These are phyloP conservation scores for Cyberlindnera galapagoensis DNA, from an alignment of 805 yeast genomes.

Conservation along the genomic window DNA sequence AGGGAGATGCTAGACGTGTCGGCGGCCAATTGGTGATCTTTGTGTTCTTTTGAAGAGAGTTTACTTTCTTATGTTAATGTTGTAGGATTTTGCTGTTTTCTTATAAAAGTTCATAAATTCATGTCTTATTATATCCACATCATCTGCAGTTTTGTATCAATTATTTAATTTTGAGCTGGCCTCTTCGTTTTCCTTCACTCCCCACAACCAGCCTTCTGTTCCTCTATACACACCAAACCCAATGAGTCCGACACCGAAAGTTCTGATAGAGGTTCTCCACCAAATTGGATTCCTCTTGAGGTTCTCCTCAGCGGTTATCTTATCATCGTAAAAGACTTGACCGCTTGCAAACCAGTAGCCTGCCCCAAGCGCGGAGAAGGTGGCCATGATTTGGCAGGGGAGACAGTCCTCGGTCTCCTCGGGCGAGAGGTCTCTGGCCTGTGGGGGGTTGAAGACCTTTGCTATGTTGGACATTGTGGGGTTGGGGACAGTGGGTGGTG, in stretches of 20 bases:
- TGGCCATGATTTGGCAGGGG: constrained; percentile 63
- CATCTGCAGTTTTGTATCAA: too few relatives aligned
- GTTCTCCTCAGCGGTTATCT: constrained; percentile 27
- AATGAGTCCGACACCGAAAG: constrained; percentile 47
- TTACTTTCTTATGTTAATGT: too few relatives aligned
- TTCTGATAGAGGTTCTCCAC: constrained; percentile 55
- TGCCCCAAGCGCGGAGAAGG: constrained; percentile 49
- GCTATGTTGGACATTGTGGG: constrained; percentile 21
- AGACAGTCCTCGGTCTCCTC: constrained; percentile 49
- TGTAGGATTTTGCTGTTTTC: too few relatives aligned
- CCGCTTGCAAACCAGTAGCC: constrained; percentile 61
- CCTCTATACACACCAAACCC: constrained; percentile 57
- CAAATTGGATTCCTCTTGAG: constrained; percentile 40
- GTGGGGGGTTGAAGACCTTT: constrained; percentile 22
- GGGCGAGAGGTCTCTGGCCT: constrained; percentile 26
- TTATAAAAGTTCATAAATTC: too few relatives aligned
- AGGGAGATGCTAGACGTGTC: too few relatives aligned
- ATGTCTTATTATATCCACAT: too few relatives aligned
- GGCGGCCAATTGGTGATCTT: too few relatives aligned
- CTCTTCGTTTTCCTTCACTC: constrained; percentile 33
- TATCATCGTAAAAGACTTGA: constrained; percentile 41
- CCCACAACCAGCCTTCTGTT: constrained; percentile 56
- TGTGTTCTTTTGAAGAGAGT: too few relatives aligned
- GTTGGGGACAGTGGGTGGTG: too few relatives aligned
- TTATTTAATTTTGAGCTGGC: too few relatives aligned